phyloP scores from a whole-genome alignment of 257 asterid species.

The Cynanchum wilfordii region DNA sequence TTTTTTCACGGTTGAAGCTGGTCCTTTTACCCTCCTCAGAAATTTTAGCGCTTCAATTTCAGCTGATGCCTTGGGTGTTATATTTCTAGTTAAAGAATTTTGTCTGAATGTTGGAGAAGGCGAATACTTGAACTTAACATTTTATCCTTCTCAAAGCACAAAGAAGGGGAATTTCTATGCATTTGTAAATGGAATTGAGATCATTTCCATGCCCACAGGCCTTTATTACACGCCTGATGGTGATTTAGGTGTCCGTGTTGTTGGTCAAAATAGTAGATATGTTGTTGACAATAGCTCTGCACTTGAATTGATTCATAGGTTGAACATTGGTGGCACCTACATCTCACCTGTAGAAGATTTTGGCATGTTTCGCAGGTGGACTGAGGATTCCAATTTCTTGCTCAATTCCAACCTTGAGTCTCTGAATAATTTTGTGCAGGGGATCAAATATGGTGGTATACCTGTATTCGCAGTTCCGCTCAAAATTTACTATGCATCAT shows the following conservation, averaged over 20 bases:
- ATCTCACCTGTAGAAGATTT: conserved; percentile 18
- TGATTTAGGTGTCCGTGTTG: conserved; percentile 25
- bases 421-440: conserved; percentile 11
- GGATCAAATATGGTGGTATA: background rate
- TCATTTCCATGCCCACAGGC: conserved; percentile 29
- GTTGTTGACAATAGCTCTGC: conserved; percentile 13
- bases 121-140: conserved; percentile 25
- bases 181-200: conserved; percentile 44
- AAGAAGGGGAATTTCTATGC: background rate
- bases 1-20: conserved; percentile 21
- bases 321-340: conserved; percentile 14
- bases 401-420: conserved; percentile 20
- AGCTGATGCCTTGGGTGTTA: conserved; percentile 17
- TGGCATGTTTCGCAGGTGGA: conserved; percentile 17
- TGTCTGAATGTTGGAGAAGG: conserved; percentile 30
- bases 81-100: conserved; percentile 38
- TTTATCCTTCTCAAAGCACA: conserved; percentile 24
- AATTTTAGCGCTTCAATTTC: conserved; percentile 19
- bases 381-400: conserved; percentile 39
- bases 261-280: conserved; percentile 4
- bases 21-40: conserved; percentile 18
- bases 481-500: conserved; percentile 14
- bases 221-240: conserved; percentile 42
- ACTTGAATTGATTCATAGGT: conserved; percentile 13
- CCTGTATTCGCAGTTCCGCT: conserved; percentile 4